phyloP scores from a whole-genome alignment of 225 moss, liverwort and hornwort species.

The Marchantia paleacea region DNA sequence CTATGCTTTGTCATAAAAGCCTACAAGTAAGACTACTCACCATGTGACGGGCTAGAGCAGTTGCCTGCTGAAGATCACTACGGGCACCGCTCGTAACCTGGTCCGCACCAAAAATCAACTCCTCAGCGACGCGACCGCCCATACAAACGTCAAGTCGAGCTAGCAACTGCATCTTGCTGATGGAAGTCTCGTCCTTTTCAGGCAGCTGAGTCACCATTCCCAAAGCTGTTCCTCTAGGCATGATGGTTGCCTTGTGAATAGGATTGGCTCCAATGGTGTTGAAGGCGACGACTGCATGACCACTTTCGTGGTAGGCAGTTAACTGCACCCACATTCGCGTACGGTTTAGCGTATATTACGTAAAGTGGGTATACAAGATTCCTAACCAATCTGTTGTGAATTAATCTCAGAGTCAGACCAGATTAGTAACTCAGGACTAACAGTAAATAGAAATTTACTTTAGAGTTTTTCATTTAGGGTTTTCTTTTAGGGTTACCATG shows the following conservation, averaged over 20 bases:
- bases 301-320: conserved; percentile 99
- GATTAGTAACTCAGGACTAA: no score
- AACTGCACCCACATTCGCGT: conserved; percentile 49
- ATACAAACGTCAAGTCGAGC: conserved; percentile 98
- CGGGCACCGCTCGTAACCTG: conserved; percentile 98
- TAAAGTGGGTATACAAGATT: no score
- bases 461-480: no score
- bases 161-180: conserved; percentile 93
- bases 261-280: conserved; percentile 94
- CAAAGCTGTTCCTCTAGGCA: conserved; percentile 89
- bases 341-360: no score
- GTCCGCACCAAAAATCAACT: conserved; percentile 91
- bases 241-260: conserved; percentile 97
- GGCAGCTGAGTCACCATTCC: conserved; percentile 99
- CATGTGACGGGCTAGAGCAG: conserved; percentile 98
- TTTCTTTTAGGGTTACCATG: no score
- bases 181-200: conserved; percentile 96
- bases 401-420: no score
- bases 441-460: no score
- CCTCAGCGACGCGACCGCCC: conserved; percentile 99
- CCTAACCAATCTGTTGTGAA: no score
- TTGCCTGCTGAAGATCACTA: conserved; percentile 97
- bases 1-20: no score
- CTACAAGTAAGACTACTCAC: conserved; percentile 30
- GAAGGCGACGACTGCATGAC: conserved; percentile 95